Evolutionary conservation across 2,329 filamentous ascomycete species (phyloP).

Genomic region (Magnaporthiopsis incrustans): DNA sequence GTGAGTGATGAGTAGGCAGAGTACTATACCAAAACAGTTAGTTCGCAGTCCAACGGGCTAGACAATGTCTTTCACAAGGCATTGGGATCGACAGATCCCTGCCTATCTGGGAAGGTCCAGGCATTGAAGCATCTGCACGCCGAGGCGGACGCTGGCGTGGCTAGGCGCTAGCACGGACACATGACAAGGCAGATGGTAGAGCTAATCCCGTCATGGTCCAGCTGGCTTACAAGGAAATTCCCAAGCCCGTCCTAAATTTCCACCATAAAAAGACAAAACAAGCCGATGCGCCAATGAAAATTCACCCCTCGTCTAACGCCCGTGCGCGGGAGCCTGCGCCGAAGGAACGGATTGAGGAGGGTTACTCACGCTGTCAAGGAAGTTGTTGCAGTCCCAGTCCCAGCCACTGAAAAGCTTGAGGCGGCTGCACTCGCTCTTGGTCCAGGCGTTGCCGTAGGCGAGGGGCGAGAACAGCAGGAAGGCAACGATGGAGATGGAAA

Average conservation of each 20-base stretch:
- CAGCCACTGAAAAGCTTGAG: conserved; percentile 83
- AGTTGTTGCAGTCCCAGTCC: conserved; percentile 98
- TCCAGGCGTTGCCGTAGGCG: conserved; percentile 92
- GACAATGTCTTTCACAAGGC: neutral
- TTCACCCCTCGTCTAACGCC: conserved; percentile 13
- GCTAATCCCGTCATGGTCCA: neutral
- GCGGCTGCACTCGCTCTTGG: conserved; percentile 73
- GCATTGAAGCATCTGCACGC: neutral
- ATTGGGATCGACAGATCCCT: neutral
- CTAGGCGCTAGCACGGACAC: neutral
- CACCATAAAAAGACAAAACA: neutral
- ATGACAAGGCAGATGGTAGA: neutral
- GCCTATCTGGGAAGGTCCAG: neutral
- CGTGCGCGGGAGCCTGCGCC: conserved; percentile 27
- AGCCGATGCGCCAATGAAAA: conserved; percentile 4
- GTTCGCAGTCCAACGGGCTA: conserved; percentile 2
- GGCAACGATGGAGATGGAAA: conserved; percentile 64
- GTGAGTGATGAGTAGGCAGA: conserved; percentile 34
- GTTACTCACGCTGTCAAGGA: conserved; percentile 72
- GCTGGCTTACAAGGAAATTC: conserved; percentile 1
- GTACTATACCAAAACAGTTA: conserved; percentile 29
- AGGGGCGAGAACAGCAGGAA: conserved; percentile 85
- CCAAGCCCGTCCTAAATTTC: neutral
- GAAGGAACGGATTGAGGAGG: conserved; percentile 17
- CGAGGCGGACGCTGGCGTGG: neutral